These are phyloP conservation scores for Yamadazyma tumulicola DNA, from an alignment of 805 yeast genomes.

Conservation along the genomic window DNA sequence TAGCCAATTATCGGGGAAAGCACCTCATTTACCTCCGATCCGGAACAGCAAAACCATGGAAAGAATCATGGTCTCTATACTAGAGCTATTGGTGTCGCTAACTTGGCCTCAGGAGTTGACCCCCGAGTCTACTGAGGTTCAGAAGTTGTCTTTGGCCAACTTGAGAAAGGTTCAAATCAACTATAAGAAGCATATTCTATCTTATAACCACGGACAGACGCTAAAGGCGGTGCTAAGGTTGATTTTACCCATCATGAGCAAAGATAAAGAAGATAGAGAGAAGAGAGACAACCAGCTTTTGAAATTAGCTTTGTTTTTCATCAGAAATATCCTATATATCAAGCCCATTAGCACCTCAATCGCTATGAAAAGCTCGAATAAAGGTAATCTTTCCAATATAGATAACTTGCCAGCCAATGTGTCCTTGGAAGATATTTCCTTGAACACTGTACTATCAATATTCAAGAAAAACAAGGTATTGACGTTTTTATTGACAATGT, in stretches of 20 bases:
- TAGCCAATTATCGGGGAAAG: conserved; percentile 27
- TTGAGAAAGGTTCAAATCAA: conserved; percentile 62
- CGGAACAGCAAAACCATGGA: conserved; percentile 38
- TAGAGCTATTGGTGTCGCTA: conserved; percentile 78
- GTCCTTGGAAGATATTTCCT: conserved; percentile 62
- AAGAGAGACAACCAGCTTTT: conserved; percentile 70
- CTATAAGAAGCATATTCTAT: conserved; percentile 68
- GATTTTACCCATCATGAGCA: conserved; percentile 57
- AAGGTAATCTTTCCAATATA: conserved; percentile 20
- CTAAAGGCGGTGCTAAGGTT: conserved; percentile 68
- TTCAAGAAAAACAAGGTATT: conserved; percentile 73
- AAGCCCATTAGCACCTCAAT: conserved; percentile 63
- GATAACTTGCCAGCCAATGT: conserved; percentile 56
- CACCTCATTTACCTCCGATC: conserved; percentile 10
- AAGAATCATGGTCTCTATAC: conserved; percentile 63
- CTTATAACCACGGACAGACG: conserved; percentile 55
- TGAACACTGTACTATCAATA: conserved; percentile 52
- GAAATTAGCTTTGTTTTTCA: conserved; percentile 65
- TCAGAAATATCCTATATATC: conserved; percentile 75
- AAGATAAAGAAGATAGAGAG: conserved; percentile 53
- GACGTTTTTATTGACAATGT: conserved; percentile 65
- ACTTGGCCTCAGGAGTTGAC: conserved; percentile 82
- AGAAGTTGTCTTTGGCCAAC: conserved; percentile 53
- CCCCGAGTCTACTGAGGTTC: conserved; percentile 54
- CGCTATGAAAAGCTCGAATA: conserved; percentile 39